A percentile compares a stretch with the other conserved stretches of the same genome.
phyloP scores from a whole-genome alignment of 2,329 filamentous ascomycete genomes.

The Alternaria gaisen region DNA sequence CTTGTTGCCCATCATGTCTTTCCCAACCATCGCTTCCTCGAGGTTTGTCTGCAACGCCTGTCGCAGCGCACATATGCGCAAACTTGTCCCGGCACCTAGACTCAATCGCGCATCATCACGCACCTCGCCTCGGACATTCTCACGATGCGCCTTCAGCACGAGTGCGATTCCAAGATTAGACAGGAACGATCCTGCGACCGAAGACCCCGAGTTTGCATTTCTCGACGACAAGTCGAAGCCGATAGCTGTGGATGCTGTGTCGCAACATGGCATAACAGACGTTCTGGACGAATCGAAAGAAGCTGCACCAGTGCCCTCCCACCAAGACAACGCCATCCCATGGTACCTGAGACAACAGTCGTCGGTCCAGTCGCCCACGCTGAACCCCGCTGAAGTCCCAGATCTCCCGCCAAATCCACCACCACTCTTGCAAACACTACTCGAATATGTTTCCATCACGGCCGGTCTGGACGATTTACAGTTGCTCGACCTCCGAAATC shows the following conservation, averaged over 20 bases:
- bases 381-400: conserved; percentile 66
- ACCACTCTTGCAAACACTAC: conserved; percentile 72
- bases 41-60: conserved; percentile 38
- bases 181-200: conserved; percentile 19
- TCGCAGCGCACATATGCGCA: conserved; percentile 17
- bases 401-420: conserved; percentile 75
- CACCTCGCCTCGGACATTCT: conserved; percentile 14
- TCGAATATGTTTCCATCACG: conserved; percentile 82
- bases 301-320: conserved; percentile 13
- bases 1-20: conserved; percentile 28
- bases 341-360: conserved; percentile 81
- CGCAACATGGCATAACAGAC: conserved; percentile 2
- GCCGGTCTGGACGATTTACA: conserved; percentile 84
- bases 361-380: conserved; percentile 46
- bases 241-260: not conserved
- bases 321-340: conserved; percentile 57
- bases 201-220: conserved; percentile 27
- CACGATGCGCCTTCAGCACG: conserved; percentile 34
- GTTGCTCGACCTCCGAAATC: conserved; percentile 80
- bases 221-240: conserved; percentile 8
- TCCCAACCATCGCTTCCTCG: conserved; percentile 33
- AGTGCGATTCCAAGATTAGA: conserved; percentile 21
- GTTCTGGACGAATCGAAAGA: conserved; percentile 3
- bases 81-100: not conserved
- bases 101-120: conserved; percentile 17